Base-by-base conservation (phyloP, 345 rosid genomes). In the Salix koriyanagi region DNA sequence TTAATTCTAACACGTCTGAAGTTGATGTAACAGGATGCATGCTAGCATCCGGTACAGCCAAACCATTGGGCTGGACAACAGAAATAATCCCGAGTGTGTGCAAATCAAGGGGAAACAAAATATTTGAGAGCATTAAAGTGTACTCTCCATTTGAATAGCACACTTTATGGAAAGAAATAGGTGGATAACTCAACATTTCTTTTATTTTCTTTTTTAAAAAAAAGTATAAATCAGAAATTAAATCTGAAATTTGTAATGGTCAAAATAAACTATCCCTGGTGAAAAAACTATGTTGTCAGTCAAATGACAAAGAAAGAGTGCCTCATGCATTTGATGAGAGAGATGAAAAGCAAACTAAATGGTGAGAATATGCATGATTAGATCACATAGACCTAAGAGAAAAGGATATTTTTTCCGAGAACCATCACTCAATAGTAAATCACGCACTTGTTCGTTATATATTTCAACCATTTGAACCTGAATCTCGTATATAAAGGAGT, bases 11-110 rank as follows among this genome's bases (percentile, higher is more conserved):
- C 2, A 94, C 97, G 83, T 94, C 97, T 30, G 92, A 82, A 36
- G 96, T 89, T 42, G 94, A 81, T 67, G 81, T 77, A 65, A 96
- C 98, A 9, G 90, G 81, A 16, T 83, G 88, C 93, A 96, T 89
- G 81, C 80, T 86, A 69, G 99, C 99, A 84, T 96, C 97, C 37
- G 99, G 99, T 9, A 96, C 98, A 28, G 98, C 93, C 67, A 96
- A 65, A 42, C 97, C 99, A 66, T 84, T 87, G 62, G 88, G 60
- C 76, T 88, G 89, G 72, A 90, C 34, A 75, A 78, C 67, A 14
- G 91, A 81, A 65, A 82, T 46, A 71, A 96, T 88, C 87, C 94
- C 97, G 19, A 96, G 88, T 73, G 97, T 95, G 90, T 85, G 89
- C 82, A 80, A 78, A 85, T 95, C 78, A 93, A 91, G 89, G 89